These are phyloP conservation scores for Gaeumannomyces sp. DNA, from an alignment of 2,329 filamentous ascomycete species.

Conservation along the genomic window DNA sequence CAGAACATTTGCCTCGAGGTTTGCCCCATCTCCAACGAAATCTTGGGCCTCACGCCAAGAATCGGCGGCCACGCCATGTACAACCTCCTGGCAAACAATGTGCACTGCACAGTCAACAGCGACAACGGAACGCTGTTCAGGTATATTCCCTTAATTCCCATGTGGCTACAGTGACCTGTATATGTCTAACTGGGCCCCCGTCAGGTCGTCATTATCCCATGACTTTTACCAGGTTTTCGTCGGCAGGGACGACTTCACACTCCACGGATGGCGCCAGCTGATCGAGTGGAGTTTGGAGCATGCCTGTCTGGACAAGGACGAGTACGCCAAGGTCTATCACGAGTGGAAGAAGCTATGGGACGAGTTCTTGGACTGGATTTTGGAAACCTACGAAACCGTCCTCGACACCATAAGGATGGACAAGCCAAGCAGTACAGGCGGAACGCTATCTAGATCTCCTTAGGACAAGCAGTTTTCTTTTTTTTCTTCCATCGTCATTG, in stretches of 20 bases:
- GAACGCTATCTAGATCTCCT: neutral
- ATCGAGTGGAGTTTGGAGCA: conserved; percentile 57
- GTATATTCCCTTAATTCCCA: conserved; percentile 28
- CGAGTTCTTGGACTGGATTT: conserved; percentile 48
- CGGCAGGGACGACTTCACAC: conserved; percentile 58
- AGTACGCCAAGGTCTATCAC: conserved; percentile 37
- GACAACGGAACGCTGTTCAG: conserved; percentile 70
- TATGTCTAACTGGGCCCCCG: neutral
- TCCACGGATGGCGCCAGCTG: conserved; percentile 67
- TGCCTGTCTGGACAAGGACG: conserved; percentile 42
- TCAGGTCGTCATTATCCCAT: conserved; percentile 64
- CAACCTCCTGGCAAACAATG: conserved; percentile 60
- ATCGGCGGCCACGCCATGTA: conserved; percentile 63
- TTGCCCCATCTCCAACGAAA: conserved; percentile 72
- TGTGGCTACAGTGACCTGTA: neutral
- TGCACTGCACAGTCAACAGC: conserved; percentile 68
- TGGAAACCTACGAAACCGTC: conserved; percentile 31
- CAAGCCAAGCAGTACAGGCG: neutral
- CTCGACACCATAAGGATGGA: neutral
- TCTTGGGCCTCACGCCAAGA: conserved; percentile 61
- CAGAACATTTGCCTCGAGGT: conserved; percentile 65
- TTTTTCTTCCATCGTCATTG: neutral
- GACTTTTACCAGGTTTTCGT: conserved; percentile 75
- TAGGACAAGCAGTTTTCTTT: neutral
- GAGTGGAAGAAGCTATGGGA: conserved; percentile 54